Base-by-base conservation (phyloP, 1,284 basidiomycete genomes). In the Stereum hirsutum region DNA sequence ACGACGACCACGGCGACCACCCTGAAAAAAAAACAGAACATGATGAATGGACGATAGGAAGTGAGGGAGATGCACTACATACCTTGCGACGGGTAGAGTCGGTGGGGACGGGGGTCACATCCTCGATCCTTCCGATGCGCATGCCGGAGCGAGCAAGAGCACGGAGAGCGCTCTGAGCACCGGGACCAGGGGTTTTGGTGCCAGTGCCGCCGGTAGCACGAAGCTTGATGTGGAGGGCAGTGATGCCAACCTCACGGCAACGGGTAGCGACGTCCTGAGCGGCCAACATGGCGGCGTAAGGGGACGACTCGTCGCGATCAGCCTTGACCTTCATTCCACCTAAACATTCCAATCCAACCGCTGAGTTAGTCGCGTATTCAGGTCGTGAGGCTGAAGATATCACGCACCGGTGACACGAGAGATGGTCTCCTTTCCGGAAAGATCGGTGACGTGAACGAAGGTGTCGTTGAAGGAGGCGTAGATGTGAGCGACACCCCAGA, bases 301-400 rank as follows among this genome's bases (percentile, higher is more conserved):
- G 91, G 32, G 95, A 98, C 41, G 94, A 98, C 75, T 99, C 95
- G 74, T 99, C 95, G 72, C 96, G 90, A 71, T 99, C 95, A 32
- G 95, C 96, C 78, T 99, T 99, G 75, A 99, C 95, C 76, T 99
- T 99, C 96, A 99, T 99, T 53, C 95, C 95, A 62, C 89, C 89
- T 89, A n/a, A 4, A 7, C 21, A 17, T 12, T n/a, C 25, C 24
- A 2, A 8, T 39, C 11, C 7, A 10, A 35, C 11, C 33, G 33
- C 7, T 11, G 10, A 7, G 33, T 11, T 7, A 17, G 33, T 30
- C n/a, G n/a, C 28, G 28, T n/a, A 30, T n/a, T 8, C 28, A 49
- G 42, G 39, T 14, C 25, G 26, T 19, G 8, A 14, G 20, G 26
- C 35, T 26, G 39, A 27, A 8, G n/a, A 19, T 27, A 30, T 31